Evolutionary conservation across 805 yeast species (phyloP).

Genomic region (Candida saitoana): DNA sequence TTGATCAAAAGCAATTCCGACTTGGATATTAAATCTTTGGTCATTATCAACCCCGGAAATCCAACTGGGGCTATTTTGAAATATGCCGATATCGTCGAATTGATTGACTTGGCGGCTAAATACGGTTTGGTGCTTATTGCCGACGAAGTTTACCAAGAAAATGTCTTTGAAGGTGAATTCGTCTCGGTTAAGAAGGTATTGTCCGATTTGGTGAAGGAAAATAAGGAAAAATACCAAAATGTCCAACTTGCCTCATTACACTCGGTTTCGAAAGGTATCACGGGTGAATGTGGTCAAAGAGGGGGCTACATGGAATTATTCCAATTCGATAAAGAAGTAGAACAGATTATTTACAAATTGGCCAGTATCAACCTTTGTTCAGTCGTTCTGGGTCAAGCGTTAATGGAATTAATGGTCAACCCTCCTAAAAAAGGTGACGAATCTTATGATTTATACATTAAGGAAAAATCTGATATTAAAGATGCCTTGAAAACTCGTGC

Average conservation of each 20-base stretch:
- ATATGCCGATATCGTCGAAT: conserved; percentile 60
- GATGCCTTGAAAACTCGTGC: conserved; percentile 63
- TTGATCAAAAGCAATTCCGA: conserved; percentile 51
- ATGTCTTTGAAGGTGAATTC: conserved; percentile 78
- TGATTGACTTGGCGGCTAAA: conserved; percentile 77
- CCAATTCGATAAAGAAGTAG: conserved; percentile 70
- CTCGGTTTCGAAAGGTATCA: conserved; percentile 96
- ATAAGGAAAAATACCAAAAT: conserved; percentile 54
- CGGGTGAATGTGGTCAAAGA: conserved; percentile 99
- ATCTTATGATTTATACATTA: conserved; percentile 61
- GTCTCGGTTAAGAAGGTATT: conserved; percentile 80
- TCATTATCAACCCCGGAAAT: conserved; percentile 96
- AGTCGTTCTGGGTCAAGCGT: conserved; percentile 90
- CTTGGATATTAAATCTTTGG: conserved; percentile 69
- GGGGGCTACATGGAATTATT: conserved; percentile 97
- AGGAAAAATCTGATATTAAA: conserved; percentile 62
- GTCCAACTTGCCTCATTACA: conserved; percentile 92
- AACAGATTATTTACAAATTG: conserved; percentile 71
- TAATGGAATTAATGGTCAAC: conserved; percentile 87
- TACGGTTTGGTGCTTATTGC: conserved; percentile 85
- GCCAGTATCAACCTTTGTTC: conserved; percentile 92
- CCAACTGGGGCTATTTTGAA: conserved; percentile 90
- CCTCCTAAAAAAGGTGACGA: conserved; percentile 82
- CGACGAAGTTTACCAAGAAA: conserved; percentile 97
- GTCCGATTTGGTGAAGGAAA: conserved; percentile 51